Base-by-base conservation (phyloP, 495 filamentous ascomycete genomes). In the Tirmania nivea region DNA sequence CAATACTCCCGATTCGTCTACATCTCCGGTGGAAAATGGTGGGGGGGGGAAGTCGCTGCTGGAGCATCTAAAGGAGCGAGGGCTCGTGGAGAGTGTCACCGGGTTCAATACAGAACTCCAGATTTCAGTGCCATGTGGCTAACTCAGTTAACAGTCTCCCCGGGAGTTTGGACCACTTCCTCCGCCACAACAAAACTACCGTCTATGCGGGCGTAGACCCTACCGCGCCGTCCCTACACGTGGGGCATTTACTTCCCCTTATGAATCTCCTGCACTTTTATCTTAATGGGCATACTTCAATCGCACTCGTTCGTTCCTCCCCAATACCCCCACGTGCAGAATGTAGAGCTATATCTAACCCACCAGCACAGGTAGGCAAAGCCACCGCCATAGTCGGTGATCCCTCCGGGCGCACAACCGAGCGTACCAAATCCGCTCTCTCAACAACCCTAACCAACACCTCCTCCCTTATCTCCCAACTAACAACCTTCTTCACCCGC, bases 251-350 rank as follows among this genome's bases (percentile, higher is more conserved):
- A 54, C 68, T 96, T 10, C 89, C 90, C 9, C 73, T 96, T 45
- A 96, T 99, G 90, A 78, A 86, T 0, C 67, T 95, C 31, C 89
- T 86, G 55, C 95, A 90, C 84, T 81, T 86, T 70, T 92, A 89
- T 64, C 70, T 93, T 39, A 76, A 87, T 68, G 89, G 90, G 12
- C 80, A 83, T 58, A 71, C 75, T 34, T 72, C 83, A 12, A 73
- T 83, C 20, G 81, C 80, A n/a, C n/a, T n/a, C n/a, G n/a, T n/a
- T n/a, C n/a, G n/a, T n/a, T n/a, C n/a, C n/a, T n/a, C n/a, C n/a
- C n/a, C n/a, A n/a, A n/a, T n/a, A n/a, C n/a, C n/a, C n/a, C n/a
- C n/a, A n/a, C n/a, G n/a, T n/a, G n/a, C n/a, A n/a, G n/a, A n/a
- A n/a, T n/a, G n/a, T n/a, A 31, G 0, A 31, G 25, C 25, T 31